Conservation (phyloP, 1,284 basidiomycete species). For the Trametes polyzona region DNA sequence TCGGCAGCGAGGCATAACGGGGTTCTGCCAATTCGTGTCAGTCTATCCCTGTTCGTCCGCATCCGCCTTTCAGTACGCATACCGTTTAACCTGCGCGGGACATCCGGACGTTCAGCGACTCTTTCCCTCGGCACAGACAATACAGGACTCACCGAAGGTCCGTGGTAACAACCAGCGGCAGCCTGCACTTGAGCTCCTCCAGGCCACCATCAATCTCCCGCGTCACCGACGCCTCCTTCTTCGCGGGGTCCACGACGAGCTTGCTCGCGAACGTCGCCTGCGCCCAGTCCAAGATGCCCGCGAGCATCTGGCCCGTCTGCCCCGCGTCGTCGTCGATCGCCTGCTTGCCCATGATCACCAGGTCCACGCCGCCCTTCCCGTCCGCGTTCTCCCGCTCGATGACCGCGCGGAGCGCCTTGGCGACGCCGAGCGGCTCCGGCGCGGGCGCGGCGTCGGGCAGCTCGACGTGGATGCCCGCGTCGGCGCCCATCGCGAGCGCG, state of each 20-base stretch:
- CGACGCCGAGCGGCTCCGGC: constrained; percentile 87
- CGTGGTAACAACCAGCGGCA: constrained; percentile 92
- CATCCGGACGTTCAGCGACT: neutral
- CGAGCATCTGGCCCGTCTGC: constrained; percentile 98
- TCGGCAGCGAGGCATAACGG: constrained; percentile 91
- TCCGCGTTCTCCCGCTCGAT: constrained; percentile 72
- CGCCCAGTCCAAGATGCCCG: constrained; percentile 90
- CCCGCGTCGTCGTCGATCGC: constrained; percentile 97
- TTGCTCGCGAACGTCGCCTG: constrained; percentile 97
- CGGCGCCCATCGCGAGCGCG: constrained; percentile 97
- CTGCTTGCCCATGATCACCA: constrained; percentile 98
- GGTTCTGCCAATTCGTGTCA: constrained; percentile 63
- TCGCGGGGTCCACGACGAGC: constrained; percentile 75
- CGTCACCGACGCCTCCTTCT: constrained; percentile 75
- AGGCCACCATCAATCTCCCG: constrained; percentile 96
- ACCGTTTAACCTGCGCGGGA: constrained; percentile 63
- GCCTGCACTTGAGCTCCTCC: constrained; percentile 79
- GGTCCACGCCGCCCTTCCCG: constrained; percentile 72
- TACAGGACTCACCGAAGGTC: constrained; percentile 76
- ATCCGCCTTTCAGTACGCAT: constrained; percentile 18
- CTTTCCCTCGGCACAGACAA: neutral
- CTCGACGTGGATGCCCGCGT: constrained; percentile 91
- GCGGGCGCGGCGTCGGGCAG: constrained; percentile 71
- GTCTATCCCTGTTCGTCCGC: neutral
- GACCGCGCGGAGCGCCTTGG: constrained; percentile 81